These are phyloP conservation scores for Staphylotrichum tortipilum DNA, from an alignment of 495 filamentous ascomycete genomes.

Conservation along the genomic window DNA sequence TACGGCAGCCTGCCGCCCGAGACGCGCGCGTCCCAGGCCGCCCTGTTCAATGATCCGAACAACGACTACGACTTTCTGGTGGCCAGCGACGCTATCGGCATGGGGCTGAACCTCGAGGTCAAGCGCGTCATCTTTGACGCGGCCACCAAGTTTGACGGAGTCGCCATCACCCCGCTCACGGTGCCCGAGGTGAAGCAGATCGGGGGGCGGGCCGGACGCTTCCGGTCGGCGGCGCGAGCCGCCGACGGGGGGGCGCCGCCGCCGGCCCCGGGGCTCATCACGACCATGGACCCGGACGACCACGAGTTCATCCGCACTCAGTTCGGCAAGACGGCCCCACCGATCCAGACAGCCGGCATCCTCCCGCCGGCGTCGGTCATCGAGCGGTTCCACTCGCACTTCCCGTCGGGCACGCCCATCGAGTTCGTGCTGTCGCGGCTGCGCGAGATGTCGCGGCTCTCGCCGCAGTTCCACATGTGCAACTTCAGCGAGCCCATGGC, in stretches of 20 bases:
- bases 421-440: conserved; percentile 67
- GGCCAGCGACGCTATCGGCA: conserved; percentile 93
- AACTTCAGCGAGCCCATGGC: conserved; percentile 45
- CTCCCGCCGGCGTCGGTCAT: conserved; percentile 58
- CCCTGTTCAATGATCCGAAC: conserved; percentile 84
- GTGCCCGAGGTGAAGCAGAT: conserved; percentile 91
- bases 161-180: conserved; percentile 40
- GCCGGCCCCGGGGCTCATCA: conserved; percentile 58
- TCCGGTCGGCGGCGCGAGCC: conserved; percentile 56
- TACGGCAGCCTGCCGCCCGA: conserved; percentile 91
- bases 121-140: conserved; percentile 86
- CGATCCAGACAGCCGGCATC: conserved; percentile 66
- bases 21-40: conserved; percentile 81
- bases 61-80: conserved; percentile 93
- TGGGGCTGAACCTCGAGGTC: conserved; percentile 93
- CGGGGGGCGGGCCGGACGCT: conserved; percentile 85
- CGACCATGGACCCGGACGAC: conserved; percentile 66
- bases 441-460: conserved; percentile 51
- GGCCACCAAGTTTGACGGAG: conserved; percentile 55
- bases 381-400: conserved; percentile 63
- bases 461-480: conserved; percentile 67
- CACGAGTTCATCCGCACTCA: conserved; percentile 51
- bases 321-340: conserved; percentile 53
- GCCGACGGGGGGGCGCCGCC: conserved; percentile 6
- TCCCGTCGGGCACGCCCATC: conserved; percentile 66